phyloP scores from a whole-genome alignment of 2,329 filamentous ascomycete species.

The Keithomyces neogunnii region DNA sequence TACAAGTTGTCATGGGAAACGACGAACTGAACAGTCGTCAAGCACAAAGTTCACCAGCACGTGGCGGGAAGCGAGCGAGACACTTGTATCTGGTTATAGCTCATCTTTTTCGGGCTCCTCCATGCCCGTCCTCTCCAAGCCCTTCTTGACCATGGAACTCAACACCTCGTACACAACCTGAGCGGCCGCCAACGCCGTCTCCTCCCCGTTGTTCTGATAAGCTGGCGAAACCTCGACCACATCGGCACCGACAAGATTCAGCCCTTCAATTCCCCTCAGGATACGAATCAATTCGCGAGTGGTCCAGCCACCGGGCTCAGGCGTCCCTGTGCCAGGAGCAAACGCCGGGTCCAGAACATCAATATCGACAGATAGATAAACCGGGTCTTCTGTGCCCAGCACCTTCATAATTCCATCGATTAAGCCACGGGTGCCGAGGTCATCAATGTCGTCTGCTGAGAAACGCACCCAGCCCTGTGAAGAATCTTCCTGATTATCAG shows the following conservation, averaged over 20 bases:
- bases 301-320: conserved; percentile 80
- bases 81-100: conserved; percentile 17
- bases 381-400: conserved; percentile 66
- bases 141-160: conserved; percentile 60
- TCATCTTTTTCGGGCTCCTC: conserved; percentile 27
- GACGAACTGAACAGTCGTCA: too few species aligned
- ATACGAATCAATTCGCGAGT: conserved; percentile 74
- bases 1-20: too few species aligned
- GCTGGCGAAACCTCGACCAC: conserved; percentile 78
- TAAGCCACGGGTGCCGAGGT: conserved; percentile 64
- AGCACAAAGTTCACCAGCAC: too few species aligned
- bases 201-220: conserved; percentile 70
- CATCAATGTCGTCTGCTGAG: conserved; percentile 77
- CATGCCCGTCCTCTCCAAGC: conserved; percentile 26
- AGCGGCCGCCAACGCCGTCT: conserved; percentile 68
- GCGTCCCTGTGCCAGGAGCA: conserved; percentile 56
- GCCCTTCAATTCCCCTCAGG: conserved; percentile 62
- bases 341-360: conserved; percentile 44
- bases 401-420: conserved; percentile 60
- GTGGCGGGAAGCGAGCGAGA: too few species aligned
- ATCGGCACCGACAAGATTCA: conserved; percentile 78
- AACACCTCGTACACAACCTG: conserved; percentile 80
- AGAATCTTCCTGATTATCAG: conserved; percentile 65
- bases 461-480: conserved; percentile 73
- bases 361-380: conserved; percentile 53